Conservation (phyloP, 1,284 basidiomycete genomes). For the Cutaneotrichosporon mucoides region DNA sequence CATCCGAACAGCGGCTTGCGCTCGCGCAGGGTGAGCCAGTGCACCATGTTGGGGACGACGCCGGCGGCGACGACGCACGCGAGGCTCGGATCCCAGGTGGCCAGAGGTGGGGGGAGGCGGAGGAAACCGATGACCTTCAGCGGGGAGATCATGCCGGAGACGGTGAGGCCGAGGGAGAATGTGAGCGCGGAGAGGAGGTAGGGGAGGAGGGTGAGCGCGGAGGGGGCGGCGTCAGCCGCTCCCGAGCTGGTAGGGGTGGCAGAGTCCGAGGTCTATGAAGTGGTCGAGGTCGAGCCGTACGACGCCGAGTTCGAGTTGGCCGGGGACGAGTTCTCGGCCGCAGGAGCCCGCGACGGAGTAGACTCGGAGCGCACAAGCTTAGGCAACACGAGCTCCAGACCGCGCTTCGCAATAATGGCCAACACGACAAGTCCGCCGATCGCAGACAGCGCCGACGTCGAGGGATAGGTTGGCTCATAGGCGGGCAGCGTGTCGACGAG, state of each 20-base stretch:
- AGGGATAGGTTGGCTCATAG: slow-evolving; percentile 7
- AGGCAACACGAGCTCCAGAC: no score
- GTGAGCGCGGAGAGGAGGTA: slow-evolving; percentile 54
- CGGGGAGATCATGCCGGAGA: slow-evolving; percentile 58
- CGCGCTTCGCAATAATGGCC: slow-evolving; percentile 45
- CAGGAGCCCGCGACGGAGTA: no score
- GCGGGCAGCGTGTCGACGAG: slow-evolving; percentile 8
- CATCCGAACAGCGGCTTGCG: slow-evolving; percentile 21
- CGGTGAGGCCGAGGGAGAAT: slow-evolving; percentile 58
- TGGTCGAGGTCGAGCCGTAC: not conserved
- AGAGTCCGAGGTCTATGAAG: no score
- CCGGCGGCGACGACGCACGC: slow-evolving; percentile 51
- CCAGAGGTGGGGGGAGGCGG: slow-evolving; percentile 29
- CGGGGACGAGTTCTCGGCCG: not conserved
- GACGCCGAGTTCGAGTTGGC: not conserved
- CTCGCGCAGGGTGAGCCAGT: slow-evolving; percentile 25
- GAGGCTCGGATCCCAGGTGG: slow-evolving; percentile 51
- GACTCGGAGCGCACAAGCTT: no score
- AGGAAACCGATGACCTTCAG: slow-evolving; percentile 59
- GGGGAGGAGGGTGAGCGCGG: slow-evolving; percentile 21
- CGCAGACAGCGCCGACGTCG: slow-evolving; percentile 10
- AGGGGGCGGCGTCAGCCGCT: slow-evolving; percentile 20
- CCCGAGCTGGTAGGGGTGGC: no score
- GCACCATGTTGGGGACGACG: slow-evolving; percentile 49
- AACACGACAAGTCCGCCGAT: slow-evolving; percentile 53